phyloP scores from a whole-genome alignment of 371 early-diverging fungal species.

The Encephalitozoon hellem region DNA sequence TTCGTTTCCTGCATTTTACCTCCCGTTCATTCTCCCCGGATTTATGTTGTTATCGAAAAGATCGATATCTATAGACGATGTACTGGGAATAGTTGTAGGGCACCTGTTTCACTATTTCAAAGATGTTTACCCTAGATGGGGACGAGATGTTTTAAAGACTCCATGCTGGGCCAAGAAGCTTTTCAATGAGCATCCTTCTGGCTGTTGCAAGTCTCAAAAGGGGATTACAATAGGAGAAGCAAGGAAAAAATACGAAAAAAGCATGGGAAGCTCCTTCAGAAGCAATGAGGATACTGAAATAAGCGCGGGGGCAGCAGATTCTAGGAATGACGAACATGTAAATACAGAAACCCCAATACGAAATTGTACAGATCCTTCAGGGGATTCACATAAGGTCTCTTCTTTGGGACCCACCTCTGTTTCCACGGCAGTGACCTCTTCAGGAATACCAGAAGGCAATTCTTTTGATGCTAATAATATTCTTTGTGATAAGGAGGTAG shows the following conservation, averaged over 20 bases:
- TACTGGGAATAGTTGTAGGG: constrained; percentile 60
- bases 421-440: background rate
- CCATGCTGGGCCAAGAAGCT: constrained; percentile 54
- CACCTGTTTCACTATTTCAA: constrained; percentile 60
- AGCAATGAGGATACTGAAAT: background rate
- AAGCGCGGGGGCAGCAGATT: background rate
- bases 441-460: background rate
- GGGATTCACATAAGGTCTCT: background rate
- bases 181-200: constrained; percentile 39
- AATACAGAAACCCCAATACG: background rate
- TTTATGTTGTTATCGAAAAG: constrained; percentile 50
- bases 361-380: background rate
- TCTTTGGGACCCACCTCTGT: background rate
- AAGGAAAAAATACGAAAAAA: background rate
- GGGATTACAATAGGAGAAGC: background rate
- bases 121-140: constrained; percentile 52
- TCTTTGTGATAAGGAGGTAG: background rate
- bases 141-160: constrained; percentile 53
- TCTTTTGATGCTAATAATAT: background rate
- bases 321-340: background rate
- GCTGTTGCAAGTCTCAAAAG: constrained; percentile 22
- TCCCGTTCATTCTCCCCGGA: constrained; percentile 60
- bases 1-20: constrained; percentile 59
- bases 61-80: constrained; percentile 52
- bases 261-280: background rate